These are phyloP conservation scores for Lasiodiplodia sp. DNA, from an alignment of 2,329 filamentous ascomycete genomes.

Conservation along the genomic window DNA sequence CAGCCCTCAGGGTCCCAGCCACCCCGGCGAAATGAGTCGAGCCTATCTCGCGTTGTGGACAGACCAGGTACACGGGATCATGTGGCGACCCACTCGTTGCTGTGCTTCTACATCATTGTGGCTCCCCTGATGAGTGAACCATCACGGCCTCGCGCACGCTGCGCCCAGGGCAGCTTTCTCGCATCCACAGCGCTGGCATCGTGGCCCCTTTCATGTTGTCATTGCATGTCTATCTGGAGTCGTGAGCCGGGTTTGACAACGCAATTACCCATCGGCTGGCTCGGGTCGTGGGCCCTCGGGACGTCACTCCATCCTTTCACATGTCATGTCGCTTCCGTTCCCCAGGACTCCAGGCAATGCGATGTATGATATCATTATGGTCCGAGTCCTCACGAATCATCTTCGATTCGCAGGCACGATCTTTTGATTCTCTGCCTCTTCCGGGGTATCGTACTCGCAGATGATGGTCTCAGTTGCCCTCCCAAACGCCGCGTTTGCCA, in stretches of 20 bases:
- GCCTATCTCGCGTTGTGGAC: slow-evolving; percentile 19
- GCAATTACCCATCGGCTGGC: neutral
- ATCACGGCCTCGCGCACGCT: slow-evolving; percentile 13
- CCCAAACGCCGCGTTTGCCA: slow-evolving; percentile 21
- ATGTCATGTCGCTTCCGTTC: slow-evolving; percentile 18
- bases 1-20: slow-evolving; percentile 18
- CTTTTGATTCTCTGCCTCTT: slow-evolving; percentile 17
- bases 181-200: slow-evolving; percentile 12
- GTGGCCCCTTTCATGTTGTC: slow-evolving; percentile 26
- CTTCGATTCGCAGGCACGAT: slow-evolving; percentile 17
- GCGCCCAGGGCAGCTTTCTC: slow-evolving; percentile 10
- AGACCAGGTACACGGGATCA: slow-evolving; percentile 25
- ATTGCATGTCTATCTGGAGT: slow-evolving; percentile 10
- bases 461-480: slow-evolving; percentile 17
- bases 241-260: neutral
- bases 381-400: slow-evolving; percentile 12
- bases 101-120: slow-evolving; percentile 27
- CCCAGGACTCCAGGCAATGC: slow-evolving; percentile 20
- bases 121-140: slow-evolving; percentile 20
- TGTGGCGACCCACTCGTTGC: slow-evolving; percentile 12
- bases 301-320: slow-evolving; percentile 4
- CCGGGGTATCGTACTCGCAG: slow-evolving; percentile 26
- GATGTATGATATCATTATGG: slow-evolving; percentile 18
- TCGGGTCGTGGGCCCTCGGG: slow-evolving; percentile 3
- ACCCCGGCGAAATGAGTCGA: slow-evolving; percentile 21